Evolutionary conservation across 148 eudicot species (phyloP).

Genomic region (Vaccinium vitisidaea): DNA sequence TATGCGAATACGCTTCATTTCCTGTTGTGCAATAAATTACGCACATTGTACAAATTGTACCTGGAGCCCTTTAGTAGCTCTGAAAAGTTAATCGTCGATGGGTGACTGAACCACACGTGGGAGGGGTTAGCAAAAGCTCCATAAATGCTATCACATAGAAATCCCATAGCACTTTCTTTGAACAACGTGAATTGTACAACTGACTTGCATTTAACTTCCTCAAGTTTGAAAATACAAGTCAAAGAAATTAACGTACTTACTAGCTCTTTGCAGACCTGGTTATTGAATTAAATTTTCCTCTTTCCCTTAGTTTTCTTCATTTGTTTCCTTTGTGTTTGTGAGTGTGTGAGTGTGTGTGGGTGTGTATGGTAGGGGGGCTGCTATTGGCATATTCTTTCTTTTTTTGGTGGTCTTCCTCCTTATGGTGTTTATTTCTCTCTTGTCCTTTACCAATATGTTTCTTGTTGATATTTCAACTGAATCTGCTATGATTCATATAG

Average conservation of each 20-base stretch:
- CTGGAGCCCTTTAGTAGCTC: background rate
- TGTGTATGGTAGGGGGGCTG: too few species aligned
- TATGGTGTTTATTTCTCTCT: slow-evolving; percentile 4
- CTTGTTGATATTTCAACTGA: background rate
- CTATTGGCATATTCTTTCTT: background rate
- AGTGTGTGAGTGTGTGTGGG: too few species aligned
- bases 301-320: background rate
- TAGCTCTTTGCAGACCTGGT: background rate
- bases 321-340: too few species aligned
- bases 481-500: slow-evolving; percentile 31
- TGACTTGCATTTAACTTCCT: background rate
- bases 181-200: background rate
- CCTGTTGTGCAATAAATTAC: background rate
- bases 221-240: background rate
- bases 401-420: background rate
- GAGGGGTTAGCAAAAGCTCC: background rate
- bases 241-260: background rate
- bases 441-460: background rate
- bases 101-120: background rate
- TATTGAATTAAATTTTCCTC: background rate
- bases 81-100: background rate
- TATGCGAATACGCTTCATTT: too few species aligned
- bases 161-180: background rate
- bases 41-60: background rate
- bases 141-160: background rate